phyloP scores from a whole-genome alignment of 352 stramenopile species.

The Pythium phragmiticola region DNA sequence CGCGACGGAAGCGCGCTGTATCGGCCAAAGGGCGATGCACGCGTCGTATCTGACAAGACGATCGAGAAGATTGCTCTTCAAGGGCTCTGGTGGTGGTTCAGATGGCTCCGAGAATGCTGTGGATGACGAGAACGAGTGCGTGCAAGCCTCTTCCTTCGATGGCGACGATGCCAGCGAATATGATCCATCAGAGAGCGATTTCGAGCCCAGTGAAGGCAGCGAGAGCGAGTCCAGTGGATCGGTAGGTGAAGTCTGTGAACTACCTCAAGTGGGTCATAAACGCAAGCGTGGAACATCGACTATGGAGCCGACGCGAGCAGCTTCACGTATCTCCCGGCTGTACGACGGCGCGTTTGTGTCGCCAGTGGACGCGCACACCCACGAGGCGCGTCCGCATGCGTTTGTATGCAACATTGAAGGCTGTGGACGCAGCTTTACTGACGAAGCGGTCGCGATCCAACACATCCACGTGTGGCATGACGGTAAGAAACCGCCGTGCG shows the following conservation, averaged over 20 bases:
- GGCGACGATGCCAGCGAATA: not conserved
- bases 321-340: not conserved
- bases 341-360: constrained; percentile 3
- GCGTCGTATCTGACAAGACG: not conserved
- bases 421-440: constrained; percentile 15
- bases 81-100: not conserved
- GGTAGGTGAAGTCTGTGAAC: not conserved
- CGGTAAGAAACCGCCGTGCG: not conserved
- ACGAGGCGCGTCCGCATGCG: not conserved
- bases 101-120: not conserved
- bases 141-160: not conserved
- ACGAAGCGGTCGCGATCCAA: constrained; percentile 21
- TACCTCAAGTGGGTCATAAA: constrained; percentile 7
- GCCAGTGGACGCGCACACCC: not conserved
- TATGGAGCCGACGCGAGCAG: not conserved
- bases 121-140: constrained; percentile 15
- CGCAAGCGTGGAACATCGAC: constrained; percentile 15
- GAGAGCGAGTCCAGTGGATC: constrained; percentile 1
- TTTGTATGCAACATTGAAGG: constrained; percentile 29
- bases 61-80: constrained; percentile 17
- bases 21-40: not conserved
- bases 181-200: constrained; percentile 17
- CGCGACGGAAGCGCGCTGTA: not conserved
- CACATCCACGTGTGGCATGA: constrained; percentile 23
- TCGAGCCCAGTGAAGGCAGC: constrained; percentile 7